These are phyloP conservation scores for Colletotrichum sublineola DNA, from an alignment of 2,329 filamentous ascomycete species.

Conservation along the genomic window DNA sequence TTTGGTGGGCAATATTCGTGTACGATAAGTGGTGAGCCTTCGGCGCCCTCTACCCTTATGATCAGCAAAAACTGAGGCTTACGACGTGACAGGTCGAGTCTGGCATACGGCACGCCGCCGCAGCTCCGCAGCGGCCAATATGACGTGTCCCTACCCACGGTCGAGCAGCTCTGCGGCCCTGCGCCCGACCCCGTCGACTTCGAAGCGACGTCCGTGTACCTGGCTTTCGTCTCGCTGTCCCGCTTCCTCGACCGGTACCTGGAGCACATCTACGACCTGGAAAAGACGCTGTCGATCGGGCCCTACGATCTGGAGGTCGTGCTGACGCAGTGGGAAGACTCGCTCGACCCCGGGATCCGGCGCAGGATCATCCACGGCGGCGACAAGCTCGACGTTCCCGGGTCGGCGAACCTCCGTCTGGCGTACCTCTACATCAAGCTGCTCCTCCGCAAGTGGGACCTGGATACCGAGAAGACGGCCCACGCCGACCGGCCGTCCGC, in stretches of 20 bases:
- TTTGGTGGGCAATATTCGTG: conserved; percentile 69
- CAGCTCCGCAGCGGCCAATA: conserved; percentile 60
- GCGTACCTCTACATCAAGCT: conserved; percentile 63
- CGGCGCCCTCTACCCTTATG: background rate
- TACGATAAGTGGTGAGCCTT: conserved; percentile 66
- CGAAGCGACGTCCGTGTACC: conserved; percentile 55
- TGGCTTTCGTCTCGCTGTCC: conserved; percentile 60
- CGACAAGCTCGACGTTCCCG: conserved; percentile 54
- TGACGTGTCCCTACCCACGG: conserved; percentile 60
- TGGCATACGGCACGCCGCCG: conserved; percentile 66
- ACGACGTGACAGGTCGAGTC: conserved; percentile 57
- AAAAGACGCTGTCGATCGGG: conserved; percentile 46
- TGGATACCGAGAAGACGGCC: conserved; percentile 54
- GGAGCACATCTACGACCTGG: conserved; percentile 53
- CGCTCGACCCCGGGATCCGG: conserved; percentile 53
- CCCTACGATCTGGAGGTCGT: conserved; percentile 53
- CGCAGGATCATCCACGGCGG: conserved; percentile 59
- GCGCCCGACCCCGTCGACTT: conserved; percentile 32
- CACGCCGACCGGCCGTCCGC: conserved; percentile 40
- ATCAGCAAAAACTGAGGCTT: background rate
- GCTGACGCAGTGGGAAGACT: conserved; percentile 60
- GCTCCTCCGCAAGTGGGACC: conserved; percentile 60
- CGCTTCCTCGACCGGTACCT: conserved; percentile 55
- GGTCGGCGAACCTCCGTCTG: conserved; percentile 65
- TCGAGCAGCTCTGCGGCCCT: conserved; percentile 49